These are phyloP conservation scores for Sugiyamaella japonica DNA, from an alignment of 1,139 yeast genomes.

Conservation along the genomic window DNA sequence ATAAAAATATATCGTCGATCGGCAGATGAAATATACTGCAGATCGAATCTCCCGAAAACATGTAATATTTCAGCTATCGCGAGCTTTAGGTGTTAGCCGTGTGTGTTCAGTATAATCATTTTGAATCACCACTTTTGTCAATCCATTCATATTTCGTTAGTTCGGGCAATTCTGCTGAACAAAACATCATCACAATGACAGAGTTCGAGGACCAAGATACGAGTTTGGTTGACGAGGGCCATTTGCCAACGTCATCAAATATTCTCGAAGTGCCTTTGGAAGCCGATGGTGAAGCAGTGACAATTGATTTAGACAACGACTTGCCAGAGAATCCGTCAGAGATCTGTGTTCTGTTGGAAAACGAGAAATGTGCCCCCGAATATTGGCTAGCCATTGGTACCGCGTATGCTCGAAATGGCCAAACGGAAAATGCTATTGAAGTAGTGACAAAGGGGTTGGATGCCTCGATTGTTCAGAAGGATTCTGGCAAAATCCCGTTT, in stretches of 20 bases:
- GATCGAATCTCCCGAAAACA: background rate
- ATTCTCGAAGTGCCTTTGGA: constrained; percentile 45
- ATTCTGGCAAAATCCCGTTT: constrained; percentile 54
- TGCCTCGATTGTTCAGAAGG: constrained; percentile 41
- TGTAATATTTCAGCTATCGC: background rate
- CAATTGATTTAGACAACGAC: constrained; percentile 56
- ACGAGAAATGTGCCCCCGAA: constrained; percentile 71
- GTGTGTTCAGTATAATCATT: background rate
- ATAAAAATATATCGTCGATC: background rate
- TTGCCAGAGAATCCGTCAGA: constrained; percentile 89
- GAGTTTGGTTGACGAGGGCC: constrained; percentile 16
- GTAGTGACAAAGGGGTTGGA: constrained; percentile 63
- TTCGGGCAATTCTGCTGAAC: background rate
- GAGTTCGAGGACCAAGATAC: constrained; percentile 12
- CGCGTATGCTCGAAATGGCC: constrained; percentile 69
- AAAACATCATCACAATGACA: background rate
- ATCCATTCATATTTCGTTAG: background rate
- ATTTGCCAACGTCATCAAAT: constrained; percentile 21
- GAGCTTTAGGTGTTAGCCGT: background rate
- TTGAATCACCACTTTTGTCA: background rate
- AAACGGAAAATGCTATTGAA: constrained; percentile 60
- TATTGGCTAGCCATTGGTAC: constrained; percentile 84
- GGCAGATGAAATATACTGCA: background rate
- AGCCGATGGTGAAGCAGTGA: constrained; percentile 44
- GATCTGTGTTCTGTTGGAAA: constrained; percentile 70